phyloP scores from a whole-genome alignment of 768 basidiomycete genomes.

The Inosperma sp. region DNA sequence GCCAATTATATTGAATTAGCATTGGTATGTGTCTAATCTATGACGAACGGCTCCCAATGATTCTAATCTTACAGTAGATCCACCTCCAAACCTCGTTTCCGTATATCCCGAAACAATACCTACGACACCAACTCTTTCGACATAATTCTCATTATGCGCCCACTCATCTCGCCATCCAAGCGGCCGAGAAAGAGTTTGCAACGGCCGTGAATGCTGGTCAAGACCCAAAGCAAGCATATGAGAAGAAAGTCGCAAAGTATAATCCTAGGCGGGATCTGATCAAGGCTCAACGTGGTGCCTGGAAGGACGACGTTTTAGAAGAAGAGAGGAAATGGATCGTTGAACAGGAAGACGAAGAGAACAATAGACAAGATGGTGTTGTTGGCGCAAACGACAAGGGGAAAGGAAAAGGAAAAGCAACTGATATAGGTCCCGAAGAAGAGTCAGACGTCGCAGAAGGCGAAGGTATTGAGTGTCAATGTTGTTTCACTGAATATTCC shows the following conservation, averaged over 20 bases:
- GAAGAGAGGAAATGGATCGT: conserved; percentile 10
- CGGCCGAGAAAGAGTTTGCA: conserved; percentile 33
- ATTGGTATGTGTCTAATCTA: conserved; percentile 35
- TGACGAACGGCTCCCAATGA: background rate
- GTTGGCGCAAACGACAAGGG: conserved; percentile 25
- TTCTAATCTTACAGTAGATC: conserved; percentile 7
- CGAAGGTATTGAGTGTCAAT: conserved; percentile 79
- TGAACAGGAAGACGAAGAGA: conserved; percentile 4
- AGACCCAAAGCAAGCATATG: conserved; percentile 1
- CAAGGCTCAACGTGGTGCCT: background rate
- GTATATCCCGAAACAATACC: conserved; percentile 48
- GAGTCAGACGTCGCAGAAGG: conserved; percentile 44
- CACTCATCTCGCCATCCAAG: conserved; percentile 48
- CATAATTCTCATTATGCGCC: conserved; percentile 59
- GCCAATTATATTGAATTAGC: conserved; percentile 46
- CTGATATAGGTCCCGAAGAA: conserved; percentile 33
- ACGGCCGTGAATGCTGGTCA: too few relatives aligned
- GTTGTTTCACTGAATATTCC: conserved; percentile 71
- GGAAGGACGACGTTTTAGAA: conserved; percentile 3
- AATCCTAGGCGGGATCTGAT: background rate
- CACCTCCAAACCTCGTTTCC: conserved; percentile 53
- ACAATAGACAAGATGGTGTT: background rate
- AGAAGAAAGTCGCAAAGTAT: background rate
- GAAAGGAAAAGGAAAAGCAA: conserved; percentile 28
- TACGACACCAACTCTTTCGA: conserved; percentile 39